A percentile compares a stretch with the other conserved stretches of the same genome.
Conservation (phyloP, 2,329 filamentous ascomycete genomes). For the Aspergillus aculeatinus region DNA sequence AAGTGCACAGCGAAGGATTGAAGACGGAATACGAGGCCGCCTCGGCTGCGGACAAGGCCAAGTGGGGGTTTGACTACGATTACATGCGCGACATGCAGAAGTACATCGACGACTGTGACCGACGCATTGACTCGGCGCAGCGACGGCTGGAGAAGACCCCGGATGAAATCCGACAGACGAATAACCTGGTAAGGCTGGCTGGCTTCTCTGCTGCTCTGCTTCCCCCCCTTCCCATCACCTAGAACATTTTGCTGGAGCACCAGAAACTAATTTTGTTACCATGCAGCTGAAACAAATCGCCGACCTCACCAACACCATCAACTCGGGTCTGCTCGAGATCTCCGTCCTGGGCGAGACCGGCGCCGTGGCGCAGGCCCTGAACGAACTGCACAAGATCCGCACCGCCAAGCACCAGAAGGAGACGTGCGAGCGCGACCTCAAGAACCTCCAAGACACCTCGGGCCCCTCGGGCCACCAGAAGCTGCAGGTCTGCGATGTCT, state of each 20-base stretch:
- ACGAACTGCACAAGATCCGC: constrained; percentile 83
- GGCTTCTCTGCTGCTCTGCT: background rate
- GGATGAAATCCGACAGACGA: constrained; percentile 95
- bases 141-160: constrained; percentile 92
- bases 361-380: constrained; percentile 76
- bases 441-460: constrained; percentile 84
- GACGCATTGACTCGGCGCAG: constrained; percentile 87
- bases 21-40: constrained; percentile 85
- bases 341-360: constrained; percentile 79
- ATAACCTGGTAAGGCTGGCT: constrained; percentile 60
- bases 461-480: constrained; percentile 96
- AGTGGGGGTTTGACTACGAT: constrained; percentile 91
- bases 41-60: constrained; percentile 67
- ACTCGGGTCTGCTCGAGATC: constrained; percentile 80
- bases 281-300: constrained; percentile 75
- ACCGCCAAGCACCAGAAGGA: constrained; percentile 77
- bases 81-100: constrained; percentile 95
- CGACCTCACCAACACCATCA: constrained; percentile 75
- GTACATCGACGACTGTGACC: constrained; percentile 95
- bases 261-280: too few relatives aligned
- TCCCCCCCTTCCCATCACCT: background rate
- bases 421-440: constrained; percentile 83
- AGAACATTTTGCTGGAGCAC: too few relatives aligned
- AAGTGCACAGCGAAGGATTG: constrained; percentile 82
- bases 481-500: constrained; percentile 96